These are phyloP conservation scores for Phytophthora multivora DNA, from an alignment of 352 stramenopile species.

Conservation along the genomic window DNA sequence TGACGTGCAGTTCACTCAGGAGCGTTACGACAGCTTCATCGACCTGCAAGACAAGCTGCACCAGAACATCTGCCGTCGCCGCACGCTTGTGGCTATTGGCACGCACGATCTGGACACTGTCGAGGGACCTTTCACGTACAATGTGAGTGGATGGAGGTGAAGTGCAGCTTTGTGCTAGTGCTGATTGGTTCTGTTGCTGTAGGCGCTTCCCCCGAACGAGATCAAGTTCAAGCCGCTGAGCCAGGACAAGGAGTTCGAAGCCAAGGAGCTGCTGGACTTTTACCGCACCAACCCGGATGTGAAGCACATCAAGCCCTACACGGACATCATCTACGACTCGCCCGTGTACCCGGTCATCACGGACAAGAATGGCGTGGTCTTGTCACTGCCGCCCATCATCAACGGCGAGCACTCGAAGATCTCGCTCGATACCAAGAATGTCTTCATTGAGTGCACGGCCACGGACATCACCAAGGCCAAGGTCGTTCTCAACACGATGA, in stretches of 20 bases:
- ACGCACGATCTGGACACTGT: constrained; percentile 99
- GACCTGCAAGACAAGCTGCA: constrained; percentile 99
- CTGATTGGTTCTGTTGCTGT: constrained; percentile 5
- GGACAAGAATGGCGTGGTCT: constrained; percentile 95
- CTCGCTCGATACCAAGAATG: constrained; percentile 96
- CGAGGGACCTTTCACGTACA: constrained; percentile 93
- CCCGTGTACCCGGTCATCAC: constrained; percentile 97
- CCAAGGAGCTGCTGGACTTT: constrained; percentile 94
- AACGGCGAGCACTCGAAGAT: constrained; percentile 98
- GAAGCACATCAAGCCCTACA: constrained; percentile 99
- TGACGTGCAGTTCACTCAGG: constrained; percentile 95
- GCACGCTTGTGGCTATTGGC: constrained; percentile 99
- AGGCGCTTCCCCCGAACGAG: constrained; percentile 92
- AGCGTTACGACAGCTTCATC: constrained; percentile 99
- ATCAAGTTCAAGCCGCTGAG: constrained; percentile 98
- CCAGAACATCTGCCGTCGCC: constrained; percentile 99
- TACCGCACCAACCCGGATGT: constrained; percentile 94
- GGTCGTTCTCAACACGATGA: constrained; percentile 99
- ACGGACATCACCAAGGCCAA: constrained; percentile 99
- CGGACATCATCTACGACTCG: constrained; percentile 99
- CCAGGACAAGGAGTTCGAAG: constrained; percentile 91
- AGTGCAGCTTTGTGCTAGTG: neutral
- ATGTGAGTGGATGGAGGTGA: constrained; percentile 42
- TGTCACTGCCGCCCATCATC: constrained; percentile 99
- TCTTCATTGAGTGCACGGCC: constrained; percentile 99